These are phyloP conservation scores for Beauveria australis DNA, from an alignment of 2,329 filamentous ascomycete genomes.

Conservation along the genomic window DNA sequence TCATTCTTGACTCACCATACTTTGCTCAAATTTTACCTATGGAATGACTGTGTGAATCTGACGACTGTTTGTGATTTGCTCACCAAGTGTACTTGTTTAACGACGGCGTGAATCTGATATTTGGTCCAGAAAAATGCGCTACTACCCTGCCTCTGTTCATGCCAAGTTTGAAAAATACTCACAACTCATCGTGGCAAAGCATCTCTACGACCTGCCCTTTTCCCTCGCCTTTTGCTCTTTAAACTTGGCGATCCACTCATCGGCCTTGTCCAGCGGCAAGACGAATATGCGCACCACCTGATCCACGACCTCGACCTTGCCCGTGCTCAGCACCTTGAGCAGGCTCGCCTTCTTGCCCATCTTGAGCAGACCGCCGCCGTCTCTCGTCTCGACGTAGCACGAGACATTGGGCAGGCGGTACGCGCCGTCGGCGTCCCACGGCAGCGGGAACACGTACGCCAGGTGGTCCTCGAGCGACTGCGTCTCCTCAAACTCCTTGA, in stretches of 20 bases:
- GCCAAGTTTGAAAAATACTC: neutral
- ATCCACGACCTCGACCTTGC: conserved; percentile 81
- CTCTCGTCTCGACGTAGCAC: conserved; percentile 78
- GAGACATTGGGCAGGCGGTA: conserved; percentile 64
- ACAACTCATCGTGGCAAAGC: neutral
- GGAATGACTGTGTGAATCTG: no score
- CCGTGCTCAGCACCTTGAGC: conserved; percentile 63
- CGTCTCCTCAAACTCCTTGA: conserved; percentile 77
- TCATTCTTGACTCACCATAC: no score
- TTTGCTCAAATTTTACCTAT: no score
- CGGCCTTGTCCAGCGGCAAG: conserved; percentile 62
- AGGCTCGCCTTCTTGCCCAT: conserved; percentile 78
- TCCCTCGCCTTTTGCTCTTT: conserved; percentile 62
- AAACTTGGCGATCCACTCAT: conserved; percentile 74
- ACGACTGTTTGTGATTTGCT: no score
- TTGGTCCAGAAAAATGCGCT: neutral
- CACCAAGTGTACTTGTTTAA: no score
- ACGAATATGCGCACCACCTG: conserved; percentile 76
- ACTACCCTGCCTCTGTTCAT: neutral
- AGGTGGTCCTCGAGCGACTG: conserved; percentile 71
- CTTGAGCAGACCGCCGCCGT: conserved; percentile 70
- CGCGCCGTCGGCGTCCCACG: conserved; percentile 67
- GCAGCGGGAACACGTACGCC: conserved; percentile 75
- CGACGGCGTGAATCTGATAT: neutral
- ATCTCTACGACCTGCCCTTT: conserved; percentile 20